Evolutionary conservation across 495 filamentous ascomycete genomes (phyloP), one percentile per base, ranked within the genome.

Genomic region (Hyaloscypha finlandica): DNA sequence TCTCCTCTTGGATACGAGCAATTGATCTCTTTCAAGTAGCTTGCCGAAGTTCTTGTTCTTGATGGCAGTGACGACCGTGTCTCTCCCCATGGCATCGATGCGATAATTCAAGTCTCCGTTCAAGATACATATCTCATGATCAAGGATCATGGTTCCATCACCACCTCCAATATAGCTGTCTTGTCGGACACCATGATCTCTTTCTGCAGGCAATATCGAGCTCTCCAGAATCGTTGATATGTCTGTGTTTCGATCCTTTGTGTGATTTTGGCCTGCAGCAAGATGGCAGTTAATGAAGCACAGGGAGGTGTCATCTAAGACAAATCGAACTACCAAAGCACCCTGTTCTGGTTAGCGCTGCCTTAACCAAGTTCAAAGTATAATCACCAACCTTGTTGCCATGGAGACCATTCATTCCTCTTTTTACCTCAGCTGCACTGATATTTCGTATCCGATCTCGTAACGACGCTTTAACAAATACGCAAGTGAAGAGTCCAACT

Each of bases 231-330:
- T 98, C 5, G 88, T 89, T 0, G 94, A 90, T 57, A 97, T 87
- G 74, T 99, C 95, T 74, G 94, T 94, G 74, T 99, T 97, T 12
- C 95, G 91, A 70, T 94, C 84, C 39, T 89, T 89, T 1, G 94
- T 97, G 66, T 93, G 89, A 0, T 89, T 88, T 77, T 98, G 96
- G 4, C 95, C 95, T 1, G 95, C 95, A 16, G 95, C 95, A 61
- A 99, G 83, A 84, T 99, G 95, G 75, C 95, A 99, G 73, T 99
- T 99, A 74, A 97, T 88, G 77, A 99, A 95, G 79, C 95, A 98
- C 45, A 99, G 77, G 2, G 94, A 97, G 59, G 86, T 93, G 72
- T 98, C 93, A 68, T 99, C 95, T 0, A 99, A 78, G 61, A 93
- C 80, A 74, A 99, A 95, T 32, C 96, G 92, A 37, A 97, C 79